A percentile compares a stretch with the other conserved stretches of the same genome.
Evolutionary conservation across 1,139 yeast species (phyloP).

Genomic region (Nematodospora anomalae): DNA sequence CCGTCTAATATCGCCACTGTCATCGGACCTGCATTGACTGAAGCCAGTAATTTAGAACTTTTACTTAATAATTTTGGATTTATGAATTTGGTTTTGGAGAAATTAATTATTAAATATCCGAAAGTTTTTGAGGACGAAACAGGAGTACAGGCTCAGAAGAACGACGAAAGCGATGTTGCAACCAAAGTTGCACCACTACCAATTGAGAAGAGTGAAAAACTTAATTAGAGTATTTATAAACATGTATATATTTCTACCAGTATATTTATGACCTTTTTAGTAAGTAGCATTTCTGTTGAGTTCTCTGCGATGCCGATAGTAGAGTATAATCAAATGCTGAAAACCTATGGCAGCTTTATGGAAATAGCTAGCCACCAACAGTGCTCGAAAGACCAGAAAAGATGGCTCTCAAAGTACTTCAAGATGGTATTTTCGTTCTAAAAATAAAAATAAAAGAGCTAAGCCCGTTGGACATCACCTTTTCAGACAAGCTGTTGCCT

Average conservation of each 20-base stretch:
- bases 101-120: conserved; percentile 44
- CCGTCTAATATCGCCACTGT: conserved; percentile 81
- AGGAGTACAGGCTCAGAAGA: not conserved
- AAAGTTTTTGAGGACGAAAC: conserved; percentile 30
- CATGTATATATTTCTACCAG: conserved; percentile 38
- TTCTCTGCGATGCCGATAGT: too few species aligned
- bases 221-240: too few species aligned
- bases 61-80: conserved; percentile 53
- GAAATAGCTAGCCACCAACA: too few species aligned
- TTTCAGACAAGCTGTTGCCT: too few species aligned
- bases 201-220: not conserved
- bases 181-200: not conserved
- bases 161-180: not conserved
- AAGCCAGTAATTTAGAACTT: conserved; percentile 53
- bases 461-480: too few species aligned
- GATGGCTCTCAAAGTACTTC: too few species aligned
- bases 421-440: too few species aligned
- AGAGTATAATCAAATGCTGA: too few species aligned
- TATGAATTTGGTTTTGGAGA: conserved; percentile 55
- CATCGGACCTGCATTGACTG: conserved; percentile 60
- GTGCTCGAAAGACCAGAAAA: too few species aligned
- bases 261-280: conserved; percentile 32
- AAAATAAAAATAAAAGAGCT: too few species aligned
- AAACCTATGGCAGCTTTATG: too few species aligned
- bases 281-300: too few species aligned